Base-by-base conservation (phyloP, 306 rosid genomes). In the Acacia crassicarpa region DNA sequence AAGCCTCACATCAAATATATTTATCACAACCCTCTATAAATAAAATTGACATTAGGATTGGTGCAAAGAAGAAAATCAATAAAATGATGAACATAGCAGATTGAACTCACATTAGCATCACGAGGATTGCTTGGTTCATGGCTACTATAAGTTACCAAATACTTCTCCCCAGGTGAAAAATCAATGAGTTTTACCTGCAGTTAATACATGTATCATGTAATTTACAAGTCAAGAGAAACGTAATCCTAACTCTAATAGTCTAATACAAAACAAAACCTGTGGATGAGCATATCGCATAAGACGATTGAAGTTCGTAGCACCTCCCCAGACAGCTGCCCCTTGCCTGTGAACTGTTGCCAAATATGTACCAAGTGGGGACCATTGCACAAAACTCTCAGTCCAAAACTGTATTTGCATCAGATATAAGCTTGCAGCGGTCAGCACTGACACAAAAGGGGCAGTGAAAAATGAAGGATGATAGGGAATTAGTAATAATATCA, bases 291-390 rank as follows among this genome's bases (percentile, higher is more conserved):
- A 94, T 4, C 97, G 92, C 98, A 94, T 93, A 8, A 93, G 87
- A 59, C 97, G 91, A 33, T 90, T 89, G 75, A 91, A 91, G 73
- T 91, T 67, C 17, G 83, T n/a, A 56, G 90, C 91, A 75, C 98
- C 97, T 67, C 98, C 98, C 98, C 98, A 93, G 66, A 93, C 97
- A 53, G 95, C 97, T 56, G 97, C 97, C 13, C 98, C 97, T 81
- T 90, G 98, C 76, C 97, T 82, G 82, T 92, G 97, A 75, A 93
- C 88, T 5, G 98, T 94, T 8, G 97, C 97, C 88, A 94, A 85
- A 86, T 91, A 94, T 35, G 97, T 94, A 27, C 95, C 98, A 67
- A 93, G 19, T 12, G 97, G 89, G 4, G 98, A 94, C 98, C 98
- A 94, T 82, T 94, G 97, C 40, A 94, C 97, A 78, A 87, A 93